Evolutionary conservation across 2,329 filamentous ascomycete species (phyloP), one percentile per base, ranked within the genome.

Genomic region (Neurospora sp.): DNA sequence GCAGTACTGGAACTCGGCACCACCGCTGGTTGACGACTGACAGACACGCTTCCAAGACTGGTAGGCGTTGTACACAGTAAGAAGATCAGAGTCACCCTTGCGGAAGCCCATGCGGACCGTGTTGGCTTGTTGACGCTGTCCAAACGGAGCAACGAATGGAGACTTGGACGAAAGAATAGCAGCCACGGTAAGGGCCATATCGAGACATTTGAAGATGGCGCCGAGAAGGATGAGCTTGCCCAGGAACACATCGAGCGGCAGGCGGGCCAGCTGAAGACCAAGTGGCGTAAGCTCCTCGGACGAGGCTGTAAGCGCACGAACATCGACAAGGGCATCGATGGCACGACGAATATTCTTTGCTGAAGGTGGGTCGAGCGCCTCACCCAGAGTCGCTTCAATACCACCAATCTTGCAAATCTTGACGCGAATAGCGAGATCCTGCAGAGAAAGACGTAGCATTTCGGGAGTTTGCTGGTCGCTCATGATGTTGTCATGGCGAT

Each of bases 331-430:
- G 3, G 95, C 93, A 78, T 98, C 95, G 69, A 99, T 91, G 0
- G 96, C 95, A 41, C 95, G 89, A 33, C 93, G 90, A 66, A 99
- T 96, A 75, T 98, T 99, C 81, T 95, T 97, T 0, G 91, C 85
- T 0, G 91, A 94, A 0, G 96, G 96, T 0, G 95, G 91, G 77
- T 99, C 96, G 17, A 99, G 84, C 3, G 96, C 96, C 79, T 94
- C 89, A 28, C 91, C 87, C 10, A 99, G 84, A 0, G 94, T 97
- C 75, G 95, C 88, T 78, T 98, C 95, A 69, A 98, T 97, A 52
- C 92, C 91, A 11, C 96, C 96, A 62, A 99, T 87, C 77, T 96
- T 97, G 83, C 95, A 99, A 66, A 97, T 97, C 81, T 99, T 99
- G 74, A 98, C 94, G 8, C 96, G 89, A 78, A 99, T 94, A 5